Percentiles rank a stretch among this genome's conserved stretches.
Evolutionary conservation across 78 protist species (phyloP).

Genomic region (Dictyostelium purpureum): DNA sequence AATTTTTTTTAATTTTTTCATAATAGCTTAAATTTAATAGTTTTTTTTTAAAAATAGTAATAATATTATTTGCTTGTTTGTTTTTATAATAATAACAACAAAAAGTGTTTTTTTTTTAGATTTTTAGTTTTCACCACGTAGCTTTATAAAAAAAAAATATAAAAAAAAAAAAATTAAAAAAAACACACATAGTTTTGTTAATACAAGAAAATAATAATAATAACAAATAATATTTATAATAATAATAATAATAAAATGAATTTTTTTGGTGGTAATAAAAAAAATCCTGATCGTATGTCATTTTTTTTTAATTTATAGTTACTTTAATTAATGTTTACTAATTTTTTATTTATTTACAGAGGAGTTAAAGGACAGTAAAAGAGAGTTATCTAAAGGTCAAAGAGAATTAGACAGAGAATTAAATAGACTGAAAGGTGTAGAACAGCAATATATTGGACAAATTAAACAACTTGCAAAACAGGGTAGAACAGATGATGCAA

Average conservation of each 20-base stretch:
- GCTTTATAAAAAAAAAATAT: too few relatives aligned
- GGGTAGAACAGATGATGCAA: constrained; percentile 38
- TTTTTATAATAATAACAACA: too few relatives aligned
- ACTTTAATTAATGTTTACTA: neutral
- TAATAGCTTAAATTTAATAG: neutral
- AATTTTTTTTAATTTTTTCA: neutral
- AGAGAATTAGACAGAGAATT: constrained; percentile 64
- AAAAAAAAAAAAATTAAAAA: too few relatives aligned
- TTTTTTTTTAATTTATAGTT: neutral
- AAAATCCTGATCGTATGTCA: neutral
- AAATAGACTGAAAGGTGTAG: constrained; percentile 1
- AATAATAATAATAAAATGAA: neutral
- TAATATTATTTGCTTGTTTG: too few relatives aligned
- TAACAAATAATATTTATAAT: neutral
- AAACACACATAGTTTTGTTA: too few relatives aligned
- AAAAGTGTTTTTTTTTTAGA: too few relatives aligned
- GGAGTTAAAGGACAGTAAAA: constrained; percentile 46
- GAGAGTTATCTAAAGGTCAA: constrained; percentile 37
- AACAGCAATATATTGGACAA: constrained; percentile 9
- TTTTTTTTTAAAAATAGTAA: neutral
- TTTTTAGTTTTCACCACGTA: too few relatives aligned
- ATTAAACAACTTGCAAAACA: constrained; percentile 28
- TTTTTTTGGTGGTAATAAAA: neutral
- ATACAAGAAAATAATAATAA: neutral
- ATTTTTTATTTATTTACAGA: neutral